phyloP scores from a whole-genome alignment of 2,329 filamentous ascomycete genomes.

The Pyrenochaeta sp. region DNA sequence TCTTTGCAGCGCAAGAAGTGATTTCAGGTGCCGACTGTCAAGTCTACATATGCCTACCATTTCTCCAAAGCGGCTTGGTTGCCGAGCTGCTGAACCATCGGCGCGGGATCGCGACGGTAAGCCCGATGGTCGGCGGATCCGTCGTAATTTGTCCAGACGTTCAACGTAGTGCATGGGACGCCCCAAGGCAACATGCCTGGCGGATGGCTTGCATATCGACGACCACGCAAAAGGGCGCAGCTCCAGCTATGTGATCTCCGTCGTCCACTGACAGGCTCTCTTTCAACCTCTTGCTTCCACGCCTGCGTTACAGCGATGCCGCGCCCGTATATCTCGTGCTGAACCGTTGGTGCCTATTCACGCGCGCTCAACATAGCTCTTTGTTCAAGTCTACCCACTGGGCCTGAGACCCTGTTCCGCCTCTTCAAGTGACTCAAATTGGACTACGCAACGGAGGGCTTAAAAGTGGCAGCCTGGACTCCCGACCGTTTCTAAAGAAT shows the following conservation, averaged over 20 bases:
- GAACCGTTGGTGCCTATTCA: conserved; percentile 1
- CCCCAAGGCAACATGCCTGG: conserved; percentile 29
- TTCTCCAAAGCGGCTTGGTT: conserved; percentile 13
- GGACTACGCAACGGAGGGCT: not conserved
- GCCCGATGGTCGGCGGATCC: conserved; percentile 25
- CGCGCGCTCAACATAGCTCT: conserved; percentile 6
- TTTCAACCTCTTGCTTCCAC: not conserved
- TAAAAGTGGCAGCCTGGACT: conserved; percentile 3
- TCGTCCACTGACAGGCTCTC: conserved; percentile 14
- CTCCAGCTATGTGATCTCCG: conserved; percentile 16
- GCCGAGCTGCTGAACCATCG: conserved; percentile 12
- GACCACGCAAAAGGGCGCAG: conserved; percentile 17
- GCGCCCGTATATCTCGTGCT: conserved; percentile 5
- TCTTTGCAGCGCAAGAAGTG: not conserved
- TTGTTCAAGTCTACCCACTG: not conserved
- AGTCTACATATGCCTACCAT: conserved; percentile 8
- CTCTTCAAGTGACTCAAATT: not conserved
- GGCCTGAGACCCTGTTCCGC: not conserved
- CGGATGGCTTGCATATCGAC: conserved; percentile 24
- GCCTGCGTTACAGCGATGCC: conserved; percentile 7
- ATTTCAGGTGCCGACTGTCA: not conserved
- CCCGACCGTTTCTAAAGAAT: not conserved
- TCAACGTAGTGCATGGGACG: conserved; percentile 25
- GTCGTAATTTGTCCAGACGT: conserved; percentile 39
- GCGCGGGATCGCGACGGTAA: conserved; percentile 8